Conservation (phyloP, 139 green algal genomes). For the Picochlorum sp. region DNA sequence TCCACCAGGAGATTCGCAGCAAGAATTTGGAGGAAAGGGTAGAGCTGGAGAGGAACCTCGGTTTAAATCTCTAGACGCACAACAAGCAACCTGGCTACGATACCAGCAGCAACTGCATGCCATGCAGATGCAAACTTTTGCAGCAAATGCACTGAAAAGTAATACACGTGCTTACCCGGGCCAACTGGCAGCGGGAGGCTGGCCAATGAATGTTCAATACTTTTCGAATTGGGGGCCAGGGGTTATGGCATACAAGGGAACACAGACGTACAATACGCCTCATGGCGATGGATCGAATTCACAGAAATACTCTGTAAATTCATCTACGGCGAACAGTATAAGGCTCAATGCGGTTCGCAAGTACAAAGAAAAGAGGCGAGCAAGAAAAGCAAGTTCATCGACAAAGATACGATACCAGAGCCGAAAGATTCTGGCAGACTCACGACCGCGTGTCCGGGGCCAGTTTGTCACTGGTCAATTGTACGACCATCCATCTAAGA, state of each 20-base stretch:
- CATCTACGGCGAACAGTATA: too few relatives aligned
- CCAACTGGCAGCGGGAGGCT: background rate
- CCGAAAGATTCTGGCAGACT: slow-evolving; percentile 49
- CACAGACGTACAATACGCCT: too few relatives aligned
- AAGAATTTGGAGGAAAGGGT: too few relatives aligned
- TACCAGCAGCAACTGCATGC: background rate
- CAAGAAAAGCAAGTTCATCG: slow-evolving; percentile 1
- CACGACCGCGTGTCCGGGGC: slow-evolving; percentile 40
- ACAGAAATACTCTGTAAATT: too few relatives aligned
- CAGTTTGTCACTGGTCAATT: slow-evolving; percentile 62
- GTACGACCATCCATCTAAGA: too few relatives aligned
- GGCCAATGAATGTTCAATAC: background rate
- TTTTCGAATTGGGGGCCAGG: background rate
- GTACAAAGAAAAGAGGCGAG: slow-evolving; percentile 54
- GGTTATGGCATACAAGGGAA: too few relatives aligned
- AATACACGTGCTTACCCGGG: too few relatives aligned
- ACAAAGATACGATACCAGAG: slow-evolving; percentile 61
- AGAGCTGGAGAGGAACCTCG: slow-evolving; percentile 3
- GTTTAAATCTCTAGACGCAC: background rate
- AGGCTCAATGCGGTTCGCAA: slow-evolving; percentile 38
- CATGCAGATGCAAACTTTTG: background rate
- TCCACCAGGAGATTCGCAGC: too few relatives aligned
- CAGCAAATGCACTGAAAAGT: background rate
- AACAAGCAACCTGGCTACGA: background rate
- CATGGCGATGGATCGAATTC: too few relatives aligned